Evolutionary conservation across 1,284 basidiomycete genomes (phyloP).

Genomic region (Apiotrichum gracile): DNA sequence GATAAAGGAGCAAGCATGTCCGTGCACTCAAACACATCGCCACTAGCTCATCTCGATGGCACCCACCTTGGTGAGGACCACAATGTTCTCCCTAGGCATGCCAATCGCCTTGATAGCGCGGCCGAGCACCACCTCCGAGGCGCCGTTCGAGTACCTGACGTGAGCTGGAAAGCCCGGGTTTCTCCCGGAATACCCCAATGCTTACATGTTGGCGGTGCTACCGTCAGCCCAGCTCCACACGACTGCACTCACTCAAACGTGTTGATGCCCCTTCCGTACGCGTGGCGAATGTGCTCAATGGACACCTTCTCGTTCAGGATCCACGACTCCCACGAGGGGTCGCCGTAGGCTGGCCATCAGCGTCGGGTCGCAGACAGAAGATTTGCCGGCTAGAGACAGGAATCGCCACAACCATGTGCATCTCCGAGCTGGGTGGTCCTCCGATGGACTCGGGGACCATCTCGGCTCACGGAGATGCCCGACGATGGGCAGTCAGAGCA

Average conservation of each 20-base stretch:
- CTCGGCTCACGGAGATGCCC: too few relatives aligned
- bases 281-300: slow-evolving; percentile 42
- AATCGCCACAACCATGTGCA: too few relatives aligned
- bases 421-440: too few relatives aligned
- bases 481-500: too few relatives aligned
- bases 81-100: slow-evolving; percentile 67
- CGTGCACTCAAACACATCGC: too few relatives aligned
- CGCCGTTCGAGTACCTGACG: slow-evolving; percentile 53
- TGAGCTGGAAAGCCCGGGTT: neutral
- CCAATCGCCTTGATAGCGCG: slow-evolving; percentile 68
- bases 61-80: slow-evolving; percentile 68
- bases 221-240: neutral
- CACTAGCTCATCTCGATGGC: too few relatives aligned
- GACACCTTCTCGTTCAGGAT: slow-evolving; percentile 35
- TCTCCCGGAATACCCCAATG: neutral
- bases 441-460: too few relatives aligned
- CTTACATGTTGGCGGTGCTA: slow-evolving; percentile 32
- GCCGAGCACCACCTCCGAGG: slow-evolving; percentile 61
- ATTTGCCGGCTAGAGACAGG: neutral
- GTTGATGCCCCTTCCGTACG: slow-evolving; percentile 40
- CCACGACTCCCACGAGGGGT: slow-evolving; percentile 30
- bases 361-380: neutral
- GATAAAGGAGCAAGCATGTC: too few relatives aligned
- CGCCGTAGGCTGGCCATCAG: slow-evolving; percentile 24
- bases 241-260: slow-evolving; percentile 41